Conservation (phyloP, 495 filamentous ascomycete genomes). For the Friedmanniomyces endolithicus region DNA sequence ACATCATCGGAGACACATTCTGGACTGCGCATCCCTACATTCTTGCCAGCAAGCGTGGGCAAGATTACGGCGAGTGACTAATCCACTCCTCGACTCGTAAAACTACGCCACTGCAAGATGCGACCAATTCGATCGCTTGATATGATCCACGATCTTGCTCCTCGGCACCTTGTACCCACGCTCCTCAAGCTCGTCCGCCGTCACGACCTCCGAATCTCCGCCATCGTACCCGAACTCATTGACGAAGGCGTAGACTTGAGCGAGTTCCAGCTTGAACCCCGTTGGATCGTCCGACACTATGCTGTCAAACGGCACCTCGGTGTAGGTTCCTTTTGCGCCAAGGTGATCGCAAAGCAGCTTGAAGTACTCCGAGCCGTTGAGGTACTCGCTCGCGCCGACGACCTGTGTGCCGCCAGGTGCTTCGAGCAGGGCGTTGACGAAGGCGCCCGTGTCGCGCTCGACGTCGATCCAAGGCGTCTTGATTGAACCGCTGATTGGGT, state of each 20-base stretch:
- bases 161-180: neutral
- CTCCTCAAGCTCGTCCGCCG: neutral
- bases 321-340: no score
- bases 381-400: neutral
- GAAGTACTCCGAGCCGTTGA: neutral
- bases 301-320: neutral
- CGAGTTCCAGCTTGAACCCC: neutral
- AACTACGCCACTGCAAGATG: neutral
- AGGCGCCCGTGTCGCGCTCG: neutral
- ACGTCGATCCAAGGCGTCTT: neutral
- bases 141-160: neutral
- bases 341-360: neutral
- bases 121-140: neutral
- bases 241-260: neutral
- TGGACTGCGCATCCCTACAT: conserved; percentile 84
- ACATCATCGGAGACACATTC: conserved; percentile 90
- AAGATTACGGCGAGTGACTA: neutral
- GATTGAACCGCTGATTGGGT: no score
- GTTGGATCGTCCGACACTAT: neutral
- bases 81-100: neutral
- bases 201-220: conserved; percentile 8
- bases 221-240: conserved; percentile 7
- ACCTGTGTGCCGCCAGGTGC: neutral
- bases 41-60: conserved; percentile 46
- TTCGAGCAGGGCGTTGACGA: neutral